Base-by-base conservation (phyloP, 169 alveolate species). In the Eimeria maxima region DNA sequence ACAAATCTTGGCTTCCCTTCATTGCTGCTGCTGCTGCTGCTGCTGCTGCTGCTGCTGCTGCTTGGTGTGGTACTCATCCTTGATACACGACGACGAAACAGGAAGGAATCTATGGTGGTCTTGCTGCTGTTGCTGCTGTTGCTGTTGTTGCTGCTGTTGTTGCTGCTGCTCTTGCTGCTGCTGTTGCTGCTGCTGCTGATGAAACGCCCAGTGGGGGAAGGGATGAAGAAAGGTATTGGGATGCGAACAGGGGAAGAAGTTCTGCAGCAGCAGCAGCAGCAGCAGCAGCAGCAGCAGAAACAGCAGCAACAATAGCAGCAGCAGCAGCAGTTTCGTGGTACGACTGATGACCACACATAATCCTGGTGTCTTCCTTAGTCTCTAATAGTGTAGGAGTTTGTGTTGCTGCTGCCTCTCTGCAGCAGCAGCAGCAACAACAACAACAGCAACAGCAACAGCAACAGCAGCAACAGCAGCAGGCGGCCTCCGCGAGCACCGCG, bases 11-110 rank as follows among this genome's bases (percentile, higher is more conserved):
- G 20, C 29, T 42, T 29, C 38, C 33, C 63, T 38, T 78, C 88
- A 38, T 14, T 78, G 18, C 47, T 29, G 65, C 63, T 78, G 57
- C 57, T 45, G 65, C 45, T 78, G 88, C 88, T 45, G 88, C 63
- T 78, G 88, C 88, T 45, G 65, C 88, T 11, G 88, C 53, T 27
- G 88, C 57, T 78, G 57, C 57, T 50, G n/a, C n/a, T n/a, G n/a
- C n/a, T n/a, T n/a, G n/a, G n/a, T 50, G 57, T 5, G 57, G 57
- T 11, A 50, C 74, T 63, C 74, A 63, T 63, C 29, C 29, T 63
- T 8, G 83, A n/a, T n/a, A 73, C 83, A n/a, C n/a, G n/a, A 27
- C 50, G 55, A 20, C 38, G 88, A 27, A 8, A 78, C 20, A 78
- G 57, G 22, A 16, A 27, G 10, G 88, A 38, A 10, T 11, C 16